These are phyloP conservation scores for Glycine latifolia DNA, from an alignment of 306 rosid genomes.

Conservation along the genomic window DNA sequence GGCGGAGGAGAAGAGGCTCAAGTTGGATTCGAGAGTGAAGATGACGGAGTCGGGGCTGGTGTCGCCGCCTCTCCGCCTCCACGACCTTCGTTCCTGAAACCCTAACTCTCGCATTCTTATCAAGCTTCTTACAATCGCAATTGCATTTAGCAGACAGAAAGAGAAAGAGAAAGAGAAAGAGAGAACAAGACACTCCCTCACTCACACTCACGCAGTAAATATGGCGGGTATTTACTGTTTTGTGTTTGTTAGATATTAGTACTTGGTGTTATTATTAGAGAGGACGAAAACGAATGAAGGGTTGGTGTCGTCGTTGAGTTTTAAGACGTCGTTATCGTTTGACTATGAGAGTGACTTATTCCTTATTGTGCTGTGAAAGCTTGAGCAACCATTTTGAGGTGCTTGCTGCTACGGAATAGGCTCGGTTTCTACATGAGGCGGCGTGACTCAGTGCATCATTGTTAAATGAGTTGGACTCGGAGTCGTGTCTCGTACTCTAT, in stretches of 20 bases:
- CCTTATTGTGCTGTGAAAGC: not conserved
- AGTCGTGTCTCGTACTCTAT: not conserved
- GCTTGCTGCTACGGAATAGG: conserved; percentile 9
- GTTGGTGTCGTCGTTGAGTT: not conserved
- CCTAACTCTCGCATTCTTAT: conserved; percentile 79
- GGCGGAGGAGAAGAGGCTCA: conserved; percentile 89
- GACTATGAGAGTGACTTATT: not conserved
- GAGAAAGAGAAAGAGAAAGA: not conserved
- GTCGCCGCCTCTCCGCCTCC: conserved; percentile 56
- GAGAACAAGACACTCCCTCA: not conserved
- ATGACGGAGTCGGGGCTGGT: conserved; percentile 94
- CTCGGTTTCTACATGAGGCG: too few species aligned
- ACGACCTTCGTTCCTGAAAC: conserved; percentile 64
- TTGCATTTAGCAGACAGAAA: conserved; percentile 27
- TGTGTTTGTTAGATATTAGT: not conserved
- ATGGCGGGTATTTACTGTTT: conserved; percentile 45
- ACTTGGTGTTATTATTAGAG: not conserved
- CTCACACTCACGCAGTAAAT: conserved; percentile 28
- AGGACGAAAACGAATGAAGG: not conserved
- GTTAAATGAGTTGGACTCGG: not conserved
- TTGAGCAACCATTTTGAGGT: conserved; percentile 11
- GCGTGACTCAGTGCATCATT: not conserved
- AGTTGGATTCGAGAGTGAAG: conserved; percentile 83
- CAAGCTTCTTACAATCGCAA: conserved; percentile 5
- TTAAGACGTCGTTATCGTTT: conserved; percentile 36